Conservation (phyloP, 2,329 filamentous ascomycete genomes). For the Trichoderma pleuroti region DNA sequence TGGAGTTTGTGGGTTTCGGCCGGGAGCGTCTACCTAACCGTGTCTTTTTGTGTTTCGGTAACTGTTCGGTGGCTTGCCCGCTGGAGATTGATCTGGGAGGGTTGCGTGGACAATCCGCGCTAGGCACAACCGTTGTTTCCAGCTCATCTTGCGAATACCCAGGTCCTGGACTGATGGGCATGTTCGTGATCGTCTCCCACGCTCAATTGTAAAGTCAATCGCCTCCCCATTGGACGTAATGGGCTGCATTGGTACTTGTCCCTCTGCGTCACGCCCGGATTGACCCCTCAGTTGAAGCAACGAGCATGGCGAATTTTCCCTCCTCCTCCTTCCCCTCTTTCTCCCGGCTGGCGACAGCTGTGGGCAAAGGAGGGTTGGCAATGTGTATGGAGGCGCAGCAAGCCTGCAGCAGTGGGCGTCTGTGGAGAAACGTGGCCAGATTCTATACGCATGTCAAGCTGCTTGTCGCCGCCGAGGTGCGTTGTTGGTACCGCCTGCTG, state of each 20-base stretch:
- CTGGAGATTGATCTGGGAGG: background rate
- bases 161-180: background rate
- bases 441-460: conserved; percentile 26
- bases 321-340: background rate
- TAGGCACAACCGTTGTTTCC: background rate
- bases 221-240: background rate
- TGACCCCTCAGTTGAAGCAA: background rate
- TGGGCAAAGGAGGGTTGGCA: background rate
- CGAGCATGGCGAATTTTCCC: background rate
- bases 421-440: conserved; percentile 29
- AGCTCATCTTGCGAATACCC: background rate
- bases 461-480: background rate
- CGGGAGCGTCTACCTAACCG: background rate
- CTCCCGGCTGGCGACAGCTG: background rate
- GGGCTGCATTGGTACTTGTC: background rate
- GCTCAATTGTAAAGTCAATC: background rate
- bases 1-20: background rate
- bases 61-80: conserved; percentile 32
- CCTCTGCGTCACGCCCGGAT: background rate
- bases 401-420: conserved; percentile 17
- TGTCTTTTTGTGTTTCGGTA: conserved; percentile 28
- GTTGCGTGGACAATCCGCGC: background rate
- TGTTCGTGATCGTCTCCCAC: background rate
- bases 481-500: background rate
- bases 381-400: conserved; percentile 20